Base-by-base conservation (phyloP, 371 early-diverging fungal genomes). In the Zopfochytrium polystomum region DNA sequence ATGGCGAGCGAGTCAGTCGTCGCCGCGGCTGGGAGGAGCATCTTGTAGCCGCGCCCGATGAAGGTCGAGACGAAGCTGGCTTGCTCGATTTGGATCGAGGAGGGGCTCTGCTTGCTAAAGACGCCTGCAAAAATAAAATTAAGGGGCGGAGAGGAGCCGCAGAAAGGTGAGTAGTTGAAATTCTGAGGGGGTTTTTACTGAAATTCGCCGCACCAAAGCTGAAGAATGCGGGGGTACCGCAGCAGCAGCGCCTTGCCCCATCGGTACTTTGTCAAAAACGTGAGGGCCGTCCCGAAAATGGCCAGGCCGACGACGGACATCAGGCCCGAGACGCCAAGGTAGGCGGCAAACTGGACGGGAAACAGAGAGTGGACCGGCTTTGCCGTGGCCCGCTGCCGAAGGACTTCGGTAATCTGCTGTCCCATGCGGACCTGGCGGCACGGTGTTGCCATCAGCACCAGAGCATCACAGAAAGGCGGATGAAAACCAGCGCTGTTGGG, bases 91-190 rank as follows among this genome's bases (percentile, higher is more conserved):
- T 58, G 45, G 34, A 77, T 75, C 22, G 77, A 74, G 42, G 73
- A 66, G 13, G 90, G 90, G 0, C 90, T 89, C 23, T 77, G 67
- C 85, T 86, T 1, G 81, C 76, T 1, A 72, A 74, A 48, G 83
- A 86, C 6, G 31, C 63, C 63, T 54, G 20, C 18, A 27, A 3
- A 13, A 47, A 7, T 13, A 35, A 52, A 23, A 45, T 42, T 51
- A 0, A 26, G 18, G 1, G 9, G n/a, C 4, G 7, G 18, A 59
- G 25, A 26, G 33, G 1, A 23, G 33, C 26, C 0, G 2, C 6
- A 2, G 1, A 13, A 33, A 42, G 25, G n/a, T n/a, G n/a, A n/a
- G n/a, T n/a, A n/a, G n/a, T n/a, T n/a, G n/a, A n/a, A n/a, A n/a
- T n/a, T n/a, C n/a, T n/a, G n/a, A n/a, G n/a, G n/a, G n/a, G n/a